Conservation (phyloP, 176 grass and related monocot genomes). For the Canna indica region DNA sequence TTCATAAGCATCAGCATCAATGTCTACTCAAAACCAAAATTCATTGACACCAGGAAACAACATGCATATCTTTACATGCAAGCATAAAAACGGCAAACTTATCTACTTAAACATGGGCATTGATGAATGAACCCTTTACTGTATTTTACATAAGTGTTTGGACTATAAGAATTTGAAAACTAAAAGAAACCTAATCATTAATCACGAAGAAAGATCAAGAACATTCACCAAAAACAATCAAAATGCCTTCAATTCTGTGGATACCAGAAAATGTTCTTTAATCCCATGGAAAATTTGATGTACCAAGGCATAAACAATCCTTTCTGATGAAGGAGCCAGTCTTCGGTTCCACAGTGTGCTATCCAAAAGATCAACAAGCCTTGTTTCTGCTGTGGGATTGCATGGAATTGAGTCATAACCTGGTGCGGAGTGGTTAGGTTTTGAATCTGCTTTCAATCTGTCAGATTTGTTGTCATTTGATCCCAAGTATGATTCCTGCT, state of each 20-base stretch:
- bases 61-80: no score
- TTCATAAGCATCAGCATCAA: no score
- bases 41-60: no score
- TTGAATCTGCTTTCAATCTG: slow-evolving; percentile 39
- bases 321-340: slow-evolving; percentile 70
- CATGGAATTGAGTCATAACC: slow-evolving; percentile 39
- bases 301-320: slow-evolving; percentile 77
- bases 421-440: slow-evolving; percentile 28
- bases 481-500: slow-evolving; percentile 32
- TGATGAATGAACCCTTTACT: no score
- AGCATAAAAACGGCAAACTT: no score
- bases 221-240: not conserved
- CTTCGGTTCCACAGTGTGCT: slow-evolving; percentile 80
- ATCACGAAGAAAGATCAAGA: not conserved
- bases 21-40: no score
- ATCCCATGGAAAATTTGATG: slow-evolving; percentile 95
- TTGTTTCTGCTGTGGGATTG: slow-evolving; percentile 32
- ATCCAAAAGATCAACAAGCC: slow-evolving; percentile 80
- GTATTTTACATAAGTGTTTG: not conserved
- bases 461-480: slow-evolving; percentile 40
- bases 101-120: no score
- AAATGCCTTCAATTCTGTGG: slow-evolving; percentile 75
- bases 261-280: slow-evolving; percentile 89
- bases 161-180: not conserved
- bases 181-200: not conserved